Evolutionary conservation across 495 filamentous ascomycete genomes (phyloP).

Genomic region (Letharia lupina): DNA sequence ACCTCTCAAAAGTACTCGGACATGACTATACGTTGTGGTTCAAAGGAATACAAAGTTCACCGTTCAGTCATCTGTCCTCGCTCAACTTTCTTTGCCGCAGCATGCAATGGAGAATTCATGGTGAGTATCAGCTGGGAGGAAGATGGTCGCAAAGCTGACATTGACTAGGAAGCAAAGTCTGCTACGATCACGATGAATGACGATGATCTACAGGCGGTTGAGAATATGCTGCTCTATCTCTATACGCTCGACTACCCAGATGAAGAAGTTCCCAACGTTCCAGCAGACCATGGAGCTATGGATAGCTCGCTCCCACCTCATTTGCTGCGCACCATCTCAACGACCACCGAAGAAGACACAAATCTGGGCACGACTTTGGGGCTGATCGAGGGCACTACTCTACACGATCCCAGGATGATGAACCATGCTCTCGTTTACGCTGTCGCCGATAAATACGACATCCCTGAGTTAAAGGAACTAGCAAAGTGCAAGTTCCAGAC

Average conservation of each 20-base stretch:
- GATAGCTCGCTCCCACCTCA: not conserved
- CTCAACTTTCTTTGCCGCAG: constrained; percentile 29
- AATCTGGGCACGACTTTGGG: fast-evolving
- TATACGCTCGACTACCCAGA: constrained; percentile 10
- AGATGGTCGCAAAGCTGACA: not conserved
- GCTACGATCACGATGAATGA: constrained; percentile 4
- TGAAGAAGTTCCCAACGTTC: not conserved
- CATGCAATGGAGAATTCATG: constrained; percentile 27
- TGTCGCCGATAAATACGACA: constrained; percentile 6
- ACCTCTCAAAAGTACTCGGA: constrained; percentile 29
- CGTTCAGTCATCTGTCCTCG: constrained; percentile 30
- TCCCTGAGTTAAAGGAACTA: not conserved
- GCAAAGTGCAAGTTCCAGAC: constrained; percentile 3
- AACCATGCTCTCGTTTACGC: constrained; percentile 10
- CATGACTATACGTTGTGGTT: constrained; percentile 29
- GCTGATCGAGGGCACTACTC: not conserved
- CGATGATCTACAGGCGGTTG: not conserved
- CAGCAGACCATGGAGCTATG: too few species aligned
- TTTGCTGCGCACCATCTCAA: not conserved
- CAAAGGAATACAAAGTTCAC: constrained; percentile 30
- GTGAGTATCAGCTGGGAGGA: constrained; percentile 13
- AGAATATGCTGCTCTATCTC: constrained; percentile 5
- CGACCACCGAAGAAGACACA: not conserved
- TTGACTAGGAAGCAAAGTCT: not conserved
- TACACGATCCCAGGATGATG: not conserved